A percentile compares a stretch with the other conserved stretches of the same genome.
These are phyloP conservation scores for Suillus fuscotomentosus DNA, from an alignment of 768 basidiomycete genomes.

Conservation along the genomic window DNA sequence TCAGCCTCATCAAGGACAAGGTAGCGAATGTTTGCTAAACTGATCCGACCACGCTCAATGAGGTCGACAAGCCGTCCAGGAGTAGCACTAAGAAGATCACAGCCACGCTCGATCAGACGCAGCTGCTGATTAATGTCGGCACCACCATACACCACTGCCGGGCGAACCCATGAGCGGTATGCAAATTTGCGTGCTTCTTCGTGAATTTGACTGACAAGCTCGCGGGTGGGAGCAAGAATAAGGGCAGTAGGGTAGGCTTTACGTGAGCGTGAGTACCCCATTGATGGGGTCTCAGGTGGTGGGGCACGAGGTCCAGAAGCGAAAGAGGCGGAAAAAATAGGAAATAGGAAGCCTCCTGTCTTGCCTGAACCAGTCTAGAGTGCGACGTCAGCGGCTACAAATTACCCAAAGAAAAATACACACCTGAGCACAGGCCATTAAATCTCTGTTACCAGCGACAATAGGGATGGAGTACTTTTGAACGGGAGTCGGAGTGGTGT, in stretches of 20 bases:
- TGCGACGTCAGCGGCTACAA: constrained; percentile 19
- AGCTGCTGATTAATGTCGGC: constrained; percentile 97
- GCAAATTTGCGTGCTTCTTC: constrained; percentile 99
- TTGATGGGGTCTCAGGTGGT: constrained; percentile 48
- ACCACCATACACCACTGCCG: constrained; percentile 98
- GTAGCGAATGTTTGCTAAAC: constrained; percentile 93
- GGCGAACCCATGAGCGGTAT: constrained; percentile 98
- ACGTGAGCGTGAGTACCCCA: constrained; percentile 64
- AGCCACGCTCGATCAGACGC: constrained; percentile 92
- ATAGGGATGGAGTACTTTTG: constrained; percentile 99
- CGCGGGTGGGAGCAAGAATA: constrained; percentile 96
- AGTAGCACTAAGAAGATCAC: constrained; percentile 95
- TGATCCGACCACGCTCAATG: constrained; percentile 97
- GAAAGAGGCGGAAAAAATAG: constrained; percentile 95
- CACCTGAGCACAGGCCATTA: constrained; percentile 95
- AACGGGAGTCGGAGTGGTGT: constrained; percentile 95
- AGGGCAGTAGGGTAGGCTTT: constrained; percentile 98
- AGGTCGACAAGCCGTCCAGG: constrained; percentile 98
- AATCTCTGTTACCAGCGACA: constrained; percentile 82
- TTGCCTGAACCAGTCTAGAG: constrained; percentile 97
- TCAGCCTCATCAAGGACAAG: constrained; percentile 99
- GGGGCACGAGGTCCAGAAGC: constrained; percentile 72
- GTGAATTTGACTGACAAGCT: constrained; percentile 98
- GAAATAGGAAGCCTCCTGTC: constrained; percentile 98
- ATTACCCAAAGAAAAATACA: constrained; percentile 22